These are phyloP conservation scores for Mycena vitilis DNA, from an alignment of 768 basidiomycete species.

Conservation along the genomic window DNA sequence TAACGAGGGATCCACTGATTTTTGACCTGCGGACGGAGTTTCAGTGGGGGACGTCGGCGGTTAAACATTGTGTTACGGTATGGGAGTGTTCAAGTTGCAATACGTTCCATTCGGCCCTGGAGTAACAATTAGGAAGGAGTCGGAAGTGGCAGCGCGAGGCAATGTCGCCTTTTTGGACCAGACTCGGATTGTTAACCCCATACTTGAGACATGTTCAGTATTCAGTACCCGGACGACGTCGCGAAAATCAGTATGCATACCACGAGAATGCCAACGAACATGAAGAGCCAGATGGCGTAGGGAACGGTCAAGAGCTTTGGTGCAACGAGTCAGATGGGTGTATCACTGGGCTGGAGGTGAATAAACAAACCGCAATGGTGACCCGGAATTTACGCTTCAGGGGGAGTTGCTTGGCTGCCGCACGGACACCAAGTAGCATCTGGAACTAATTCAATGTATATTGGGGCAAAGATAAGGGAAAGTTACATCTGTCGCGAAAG, in stretches of 20 bases:
- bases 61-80: slow-evolving; percentile 29
- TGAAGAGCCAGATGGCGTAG: slow-evolving; percentile 42
- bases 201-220: slow-evolving; percentile 37
- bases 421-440: slow-evolving; percentile 45
- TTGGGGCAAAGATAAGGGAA: neutral
- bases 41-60: neutral
- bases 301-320: slow-evolving; percentile 43
- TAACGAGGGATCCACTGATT: slow-evolving; percentile 42
- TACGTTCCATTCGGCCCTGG: slow-evolving; percentile 44
- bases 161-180: slow-evolving; percentile 35
- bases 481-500: slow-evolving; percentile 44
- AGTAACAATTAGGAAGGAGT: neutral
- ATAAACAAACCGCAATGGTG: slow-evolving; percentile 38
- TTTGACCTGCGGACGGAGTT: slow-evolving; percentile 36
- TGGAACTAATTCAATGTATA: slow-evolving; percentile 18
- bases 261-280: slow-evolving; percentile 41
- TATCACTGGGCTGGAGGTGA: neutral
- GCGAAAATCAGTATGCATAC: slow-evolving; percentile 27
- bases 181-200: slow-evolving; percentile 37
- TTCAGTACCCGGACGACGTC: neutral
- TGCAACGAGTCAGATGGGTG: neutral
- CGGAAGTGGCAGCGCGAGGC: too few species aligned
- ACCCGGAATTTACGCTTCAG: slow-evolving; percentile 34
- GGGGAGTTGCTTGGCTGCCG: slow-evolving; percentile 35
- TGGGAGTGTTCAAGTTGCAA: slow-evolving; percentile 41